Percentiles rank a stretch among this genome's conserved stretches.
Conservation (phyloP, 306 rosid genomes). For the Vigna nakashimae region DNA sequence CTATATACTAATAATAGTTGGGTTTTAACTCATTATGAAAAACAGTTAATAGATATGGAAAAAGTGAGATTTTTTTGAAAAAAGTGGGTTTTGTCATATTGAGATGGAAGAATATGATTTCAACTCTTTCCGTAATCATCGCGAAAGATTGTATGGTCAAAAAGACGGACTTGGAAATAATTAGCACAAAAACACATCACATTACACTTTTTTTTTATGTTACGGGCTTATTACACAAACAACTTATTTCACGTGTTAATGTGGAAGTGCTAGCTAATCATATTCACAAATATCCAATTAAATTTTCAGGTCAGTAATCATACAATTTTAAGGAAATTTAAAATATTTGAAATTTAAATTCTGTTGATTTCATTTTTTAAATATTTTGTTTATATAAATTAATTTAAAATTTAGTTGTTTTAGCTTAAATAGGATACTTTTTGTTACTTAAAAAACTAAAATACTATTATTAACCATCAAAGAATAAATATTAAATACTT, state of each 20-base stretch:
- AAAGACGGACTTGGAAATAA: slow-evolving; percentile 39
- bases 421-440: too few species aligned
- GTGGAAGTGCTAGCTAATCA: slow-evolving; percentile 30
- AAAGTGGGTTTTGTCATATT: slow-evolving; percentile 28
- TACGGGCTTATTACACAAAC: slow-evolving; percentile 33
- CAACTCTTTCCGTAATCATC: slow-evolving; percentile 36
- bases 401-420: too few species aligned
- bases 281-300: neutral
- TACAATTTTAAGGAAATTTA: too few species aligned
- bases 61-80: neutral
- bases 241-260: slow-evolving; percentile 32
- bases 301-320: too few species aligned
- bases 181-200: slow-evolving; percentile 27
- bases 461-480: too few species aligned
- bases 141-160: slow-evolving; percentile 47
- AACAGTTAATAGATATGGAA: neutral
- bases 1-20: neutral
- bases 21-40: neutral
- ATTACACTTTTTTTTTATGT: neutral
- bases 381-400: too few species aligned
- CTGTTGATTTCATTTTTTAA: too few species aligned
- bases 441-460: too few species aligned
- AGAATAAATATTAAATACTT: too few species aligned
- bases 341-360: too few species aligned
- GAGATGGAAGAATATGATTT: slow-evolving; percentile 31